Evolutionary conservation across 371 early-diverging fungal genomes (phyloP).

Genomic region (Saksenaea vasiformis): DNA sequence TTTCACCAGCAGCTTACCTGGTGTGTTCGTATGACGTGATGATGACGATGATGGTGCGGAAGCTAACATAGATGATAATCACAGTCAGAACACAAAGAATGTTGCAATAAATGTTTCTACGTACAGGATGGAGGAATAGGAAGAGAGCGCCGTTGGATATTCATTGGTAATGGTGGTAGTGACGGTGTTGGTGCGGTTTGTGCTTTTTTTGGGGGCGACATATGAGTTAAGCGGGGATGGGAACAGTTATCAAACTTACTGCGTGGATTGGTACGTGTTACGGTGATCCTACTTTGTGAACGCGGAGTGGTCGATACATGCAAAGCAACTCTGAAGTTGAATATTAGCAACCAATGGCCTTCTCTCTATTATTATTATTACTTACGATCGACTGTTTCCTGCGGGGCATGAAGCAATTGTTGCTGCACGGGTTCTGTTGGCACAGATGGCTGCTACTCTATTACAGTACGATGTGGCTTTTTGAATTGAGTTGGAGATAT

Average conservation of each 20-base stretch:
- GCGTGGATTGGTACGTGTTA: neutral
- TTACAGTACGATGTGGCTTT: neutral
- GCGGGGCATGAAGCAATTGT: neutral
- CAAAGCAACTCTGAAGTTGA: neutral
- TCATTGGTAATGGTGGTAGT: neutral
- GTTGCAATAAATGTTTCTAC: too few species aligned
- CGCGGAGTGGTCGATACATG: neutral
- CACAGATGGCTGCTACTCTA: neutral
- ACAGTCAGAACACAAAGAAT: too few species aligned
- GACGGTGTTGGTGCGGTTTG: neutral
- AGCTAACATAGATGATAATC: too few species aligned
- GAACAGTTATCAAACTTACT: too few species aligned
- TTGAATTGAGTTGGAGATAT: neutral
- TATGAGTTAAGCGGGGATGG: too few species aligned
- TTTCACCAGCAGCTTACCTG: too few species aligned
- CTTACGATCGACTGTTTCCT: neutral
- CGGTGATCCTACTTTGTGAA: neutral
- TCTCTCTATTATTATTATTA: neutral
- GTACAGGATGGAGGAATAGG: neutral
- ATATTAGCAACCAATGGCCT: neutral
- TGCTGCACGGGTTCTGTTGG: neutral
- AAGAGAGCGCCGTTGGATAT: too few species aligned
- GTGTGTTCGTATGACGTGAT: too few species aligned
- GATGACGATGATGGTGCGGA: too few species aligned
- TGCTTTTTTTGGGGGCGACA: neutral